These are phyloP conservation scores for Starmerella floricola DNA, from an alignment of 805 yeast species.

Conservation along the genomic window DNA sequence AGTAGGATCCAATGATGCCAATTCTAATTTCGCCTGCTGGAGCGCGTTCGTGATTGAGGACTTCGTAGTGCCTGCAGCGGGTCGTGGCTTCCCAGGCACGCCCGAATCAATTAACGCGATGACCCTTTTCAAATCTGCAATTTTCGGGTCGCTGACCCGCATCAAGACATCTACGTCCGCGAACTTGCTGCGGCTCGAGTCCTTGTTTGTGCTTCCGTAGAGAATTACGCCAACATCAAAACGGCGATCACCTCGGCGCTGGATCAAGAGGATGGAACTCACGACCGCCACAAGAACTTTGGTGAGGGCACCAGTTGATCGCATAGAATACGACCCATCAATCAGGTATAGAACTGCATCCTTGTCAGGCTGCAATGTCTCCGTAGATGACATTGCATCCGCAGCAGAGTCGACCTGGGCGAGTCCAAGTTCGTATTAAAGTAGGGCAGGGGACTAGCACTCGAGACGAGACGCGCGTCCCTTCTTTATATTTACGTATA, in stretches of 20 bases:
- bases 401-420: background rate
- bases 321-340: conserved; percentile 1
- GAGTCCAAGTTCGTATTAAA: background rate
- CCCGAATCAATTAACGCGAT: background rate
- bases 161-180: background rate
- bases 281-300: background rate
- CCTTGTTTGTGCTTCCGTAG: background rate
- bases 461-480: too few relatives aligned
- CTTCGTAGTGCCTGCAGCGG: background rate
- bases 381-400: conserved; percentile 3
- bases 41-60: background rate
- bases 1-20: background rate
- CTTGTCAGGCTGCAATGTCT: conserved; percentile 3
- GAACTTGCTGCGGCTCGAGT: background rate
- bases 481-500: too few relatives aligned
- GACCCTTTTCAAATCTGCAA: background rate
- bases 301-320: background rate
- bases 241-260: conserved; percentile 1
- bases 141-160: background rate
- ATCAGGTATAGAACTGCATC: conserved; percentile 7
- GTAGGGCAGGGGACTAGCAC: too few relatives aligned
- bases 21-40: background rate
- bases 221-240: conserved; percentile 4
- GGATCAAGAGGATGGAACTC: background rate
- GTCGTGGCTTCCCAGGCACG: too few relatives aligned